These are phyloP conservation scores for Backusella luteola DNA, from an alignment of 192 early-diverging fungal species.

Conservation along the genomic window DNA sequence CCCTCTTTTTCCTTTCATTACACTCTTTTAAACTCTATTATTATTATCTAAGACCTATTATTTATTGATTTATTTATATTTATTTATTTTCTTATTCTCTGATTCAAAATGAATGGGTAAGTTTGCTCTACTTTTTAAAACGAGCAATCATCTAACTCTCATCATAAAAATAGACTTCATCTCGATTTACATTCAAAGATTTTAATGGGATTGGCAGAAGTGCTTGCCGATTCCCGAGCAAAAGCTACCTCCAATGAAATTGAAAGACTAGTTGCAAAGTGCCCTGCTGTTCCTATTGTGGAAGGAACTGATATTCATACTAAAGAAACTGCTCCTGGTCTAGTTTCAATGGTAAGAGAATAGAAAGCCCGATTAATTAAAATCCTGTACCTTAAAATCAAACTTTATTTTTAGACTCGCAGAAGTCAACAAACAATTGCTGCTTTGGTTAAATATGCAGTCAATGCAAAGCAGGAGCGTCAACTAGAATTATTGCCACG, in stretches of 20 bases:
- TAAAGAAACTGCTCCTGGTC: slow-evolving; percentile 6
- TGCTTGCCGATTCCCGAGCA: slow-evolving; percentile 44
- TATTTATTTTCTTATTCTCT: slow-evolving; percentile 9
- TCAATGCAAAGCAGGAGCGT: slow-evolving; percentile 23
- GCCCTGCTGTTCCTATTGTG: slow-evolving; percentile 33
- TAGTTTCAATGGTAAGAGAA: slow-evolving; percentile 28
- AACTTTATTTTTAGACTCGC: slow-evolving; percentile 22
- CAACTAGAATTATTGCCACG: slow-evolving; percentile 25
- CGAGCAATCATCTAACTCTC: neutral
- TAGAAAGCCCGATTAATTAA: neutral
- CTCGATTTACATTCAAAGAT: slow-evolving; percentile 56
- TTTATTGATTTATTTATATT: neutral
- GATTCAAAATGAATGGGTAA: slow-evolving; percentile 3
- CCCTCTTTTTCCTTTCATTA: neutral
- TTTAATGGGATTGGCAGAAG: slow-evolving; percentile 49
- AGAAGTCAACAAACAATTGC: slow-evolving; percentile 32
- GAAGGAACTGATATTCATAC: slow-evolving; percentile 20
- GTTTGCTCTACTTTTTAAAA: neutral
- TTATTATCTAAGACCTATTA: neutral
- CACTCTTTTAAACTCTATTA: neutral
- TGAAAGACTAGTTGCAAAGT: slow-evolving; percentile 36
- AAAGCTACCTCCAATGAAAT: slow-evolving; percentile 45
- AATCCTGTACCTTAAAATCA: neutral
- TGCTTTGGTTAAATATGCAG: slow-evolving; percentile 29
- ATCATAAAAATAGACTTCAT: slow-evolving; percentile 42